Conservation (phyloP, 2,329 filamentous ascomycete genomes). For the Ophiosphaerella herpotricha region DNA sequence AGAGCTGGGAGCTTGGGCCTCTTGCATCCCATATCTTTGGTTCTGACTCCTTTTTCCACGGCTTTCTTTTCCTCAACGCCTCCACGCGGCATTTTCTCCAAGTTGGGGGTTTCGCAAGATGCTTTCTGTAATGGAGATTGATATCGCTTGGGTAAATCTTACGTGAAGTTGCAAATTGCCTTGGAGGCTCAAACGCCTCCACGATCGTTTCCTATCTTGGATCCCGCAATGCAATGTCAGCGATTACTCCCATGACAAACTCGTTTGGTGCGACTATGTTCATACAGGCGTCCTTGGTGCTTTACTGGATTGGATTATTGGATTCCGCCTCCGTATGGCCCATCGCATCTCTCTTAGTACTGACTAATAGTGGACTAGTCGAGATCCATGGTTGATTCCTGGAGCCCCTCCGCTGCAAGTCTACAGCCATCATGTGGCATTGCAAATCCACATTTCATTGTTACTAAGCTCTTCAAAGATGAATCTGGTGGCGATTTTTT, state of each 20-base stretch:
- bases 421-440: neutral
- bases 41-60: slow-evolving; percentile 6
- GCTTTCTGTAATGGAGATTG: neutral
- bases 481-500: neutral
- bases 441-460: slow-evolving; percentile 4
- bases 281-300: neutral
- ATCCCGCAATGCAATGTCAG: slow-evolving; percentile 32
- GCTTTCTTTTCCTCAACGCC: slow-evolving; percentile 6
- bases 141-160: neutral
- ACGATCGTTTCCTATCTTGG: neutral
- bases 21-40: slow-evolving; percentile 1
- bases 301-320: neutral
- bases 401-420: neutral
- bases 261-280: neutral
- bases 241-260: slow-evolving; percentile 31
- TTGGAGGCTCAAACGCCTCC: neutral
- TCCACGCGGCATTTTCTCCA: slow-evolving; percentile 8
- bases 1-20: slow-evolving; percentile 15
- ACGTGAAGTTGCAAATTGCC: neutral
- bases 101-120: neutral
- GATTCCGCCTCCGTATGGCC: neutral
- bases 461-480: slow-evolving; percentile 18
- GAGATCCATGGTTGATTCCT: neutral
- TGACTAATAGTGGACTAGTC: slow-evolving; percentile 5
- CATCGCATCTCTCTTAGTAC: neutral